Base-by-base conservation (phyloP, 306 rosid species). In the Myrica gale region DNA sequence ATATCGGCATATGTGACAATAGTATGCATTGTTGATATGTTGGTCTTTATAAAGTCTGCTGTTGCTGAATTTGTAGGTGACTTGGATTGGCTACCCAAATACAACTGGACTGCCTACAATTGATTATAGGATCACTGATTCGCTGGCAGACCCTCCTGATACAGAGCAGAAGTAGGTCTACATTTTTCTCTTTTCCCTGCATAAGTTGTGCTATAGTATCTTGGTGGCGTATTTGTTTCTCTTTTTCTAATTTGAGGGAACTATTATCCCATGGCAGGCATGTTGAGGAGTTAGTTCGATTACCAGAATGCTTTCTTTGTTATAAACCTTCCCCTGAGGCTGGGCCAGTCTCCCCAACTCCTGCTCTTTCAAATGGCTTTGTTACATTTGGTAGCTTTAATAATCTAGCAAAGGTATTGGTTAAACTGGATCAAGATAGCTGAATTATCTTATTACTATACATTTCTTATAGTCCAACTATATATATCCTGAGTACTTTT, bases 11-110 rank as follows among this genome's bases (percentile, higher is more conserved):
- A 6, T 62, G 46, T 19, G 9, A 62, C 46, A 37, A 62, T 32
- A 45, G 68, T 37, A 37, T 62, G 45, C 69, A 16, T 37, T 2
- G 11, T 42, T 66, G 70, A 11, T 41, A 42, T 9, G 7, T 11
- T 42, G 70, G 47, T 66, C 70, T 23, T 32, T 46, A 53, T 70
- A 42, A 55, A 12, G 56, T 16, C 72, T 61, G 37, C 53, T 61
- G 13, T 78, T 88, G 63, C 78, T 76, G 79, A 77, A 74, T 76
- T 12, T 78, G 68, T 81, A 95, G 99, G 99, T 90, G 68, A 92
- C 98, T 78, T 95, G 99, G 99, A 95, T 95, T 80, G 99, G 99
- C 67, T 95, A 95, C 80, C 99, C 99, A 45, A 95, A 95, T 84
- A 95, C 99, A 66, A 95, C 99, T 65, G 99, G 99, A 69, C 90